Conservation (phyloP, 257 asterid genomes). For the Solanum dulcamara region DNA sequence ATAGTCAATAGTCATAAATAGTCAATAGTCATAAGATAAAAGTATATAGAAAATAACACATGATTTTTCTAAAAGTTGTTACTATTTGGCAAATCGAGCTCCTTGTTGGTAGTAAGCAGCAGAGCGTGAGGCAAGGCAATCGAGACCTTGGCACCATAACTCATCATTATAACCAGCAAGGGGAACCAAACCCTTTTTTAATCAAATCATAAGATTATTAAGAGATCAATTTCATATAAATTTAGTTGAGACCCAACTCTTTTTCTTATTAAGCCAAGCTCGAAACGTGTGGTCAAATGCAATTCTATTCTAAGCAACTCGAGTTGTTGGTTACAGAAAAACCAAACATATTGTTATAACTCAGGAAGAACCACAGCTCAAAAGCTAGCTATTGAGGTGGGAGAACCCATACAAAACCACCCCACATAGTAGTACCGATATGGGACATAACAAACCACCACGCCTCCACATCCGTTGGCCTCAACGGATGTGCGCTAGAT, state of each 20-base stretch:
- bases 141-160: not conserved
- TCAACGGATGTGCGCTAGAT: too few species aligned
- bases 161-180: not conserved
- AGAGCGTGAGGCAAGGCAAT: slow-evolving; percentile 5
- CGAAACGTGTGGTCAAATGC: not conserved
- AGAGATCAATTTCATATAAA: not conserved
- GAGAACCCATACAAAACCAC: too few species aligned
- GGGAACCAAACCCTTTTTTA: slow-evolving; percentile 8
- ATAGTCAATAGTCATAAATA: not conserved
- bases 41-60: not conserved
- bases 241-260: not conserved
- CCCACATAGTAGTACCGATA: too few species aligned
- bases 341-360: too few species aligned
- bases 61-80: not conserved
- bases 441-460: too few species aligned
- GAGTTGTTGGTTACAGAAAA: not conserved
- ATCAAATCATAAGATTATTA: not conserved
- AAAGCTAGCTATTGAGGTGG: not conserved
- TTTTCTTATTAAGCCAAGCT: not conserved
- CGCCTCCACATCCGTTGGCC: too few species aligned
- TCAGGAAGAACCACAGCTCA: not conserved
- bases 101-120: slow-evolving; percentile 22
- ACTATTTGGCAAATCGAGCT: slow-evolving; percentile 21
- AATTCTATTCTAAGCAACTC: not conserved
- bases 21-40: not conserved